Percentiles rank a stretch among this genome's conserved stretches.
Conservation (phyloP, 2,329 filamentous ascomycete species). For the Albophoma yamanashiensis region DNA sequence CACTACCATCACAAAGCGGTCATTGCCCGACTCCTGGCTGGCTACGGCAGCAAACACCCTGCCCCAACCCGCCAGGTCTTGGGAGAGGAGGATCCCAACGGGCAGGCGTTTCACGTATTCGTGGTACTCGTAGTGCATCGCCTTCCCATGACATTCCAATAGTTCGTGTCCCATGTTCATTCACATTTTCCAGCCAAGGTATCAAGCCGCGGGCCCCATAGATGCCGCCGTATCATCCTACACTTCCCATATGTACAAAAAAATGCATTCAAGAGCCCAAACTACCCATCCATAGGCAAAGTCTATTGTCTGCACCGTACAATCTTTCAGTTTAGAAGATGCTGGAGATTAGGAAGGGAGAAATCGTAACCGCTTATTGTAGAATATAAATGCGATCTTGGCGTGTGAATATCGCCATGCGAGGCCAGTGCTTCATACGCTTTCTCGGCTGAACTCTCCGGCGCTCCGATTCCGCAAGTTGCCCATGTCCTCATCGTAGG, state of each 20-base stretch:
- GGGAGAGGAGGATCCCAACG: neutral
- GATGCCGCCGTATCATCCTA: neutral
- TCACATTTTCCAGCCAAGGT: neutral
- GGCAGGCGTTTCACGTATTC: neutral
- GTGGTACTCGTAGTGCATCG: neutral
- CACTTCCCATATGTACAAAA: neutral
- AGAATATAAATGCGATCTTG: too few relatives aligned
- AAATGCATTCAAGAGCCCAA: neutral
- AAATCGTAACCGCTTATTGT: neutral
- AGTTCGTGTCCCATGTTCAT: neutral
- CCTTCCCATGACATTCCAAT: neutral
- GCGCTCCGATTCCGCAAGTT: slow-evolving; percentile 16
- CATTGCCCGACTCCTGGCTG: neutral
- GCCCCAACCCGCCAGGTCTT: neutral
- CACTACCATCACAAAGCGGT: neutral
- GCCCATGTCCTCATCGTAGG: slow-evolving; percentile 33
- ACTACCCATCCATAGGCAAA: neutral
- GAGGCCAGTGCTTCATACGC: slow-evolving; percentile 22
- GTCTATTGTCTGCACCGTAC: neutral
- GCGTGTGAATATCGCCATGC: neutral
- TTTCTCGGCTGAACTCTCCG: slow-evolving; percentile 32
- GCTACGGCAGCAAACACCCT: neutral
- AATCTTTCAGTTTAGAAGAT: neutral
- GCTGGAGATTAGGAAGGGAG: neutral
- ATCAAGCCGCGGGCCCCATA: neutral